Conservation (phyloP, 257 asterid species). For the Penstemon eatonii region DNA sequence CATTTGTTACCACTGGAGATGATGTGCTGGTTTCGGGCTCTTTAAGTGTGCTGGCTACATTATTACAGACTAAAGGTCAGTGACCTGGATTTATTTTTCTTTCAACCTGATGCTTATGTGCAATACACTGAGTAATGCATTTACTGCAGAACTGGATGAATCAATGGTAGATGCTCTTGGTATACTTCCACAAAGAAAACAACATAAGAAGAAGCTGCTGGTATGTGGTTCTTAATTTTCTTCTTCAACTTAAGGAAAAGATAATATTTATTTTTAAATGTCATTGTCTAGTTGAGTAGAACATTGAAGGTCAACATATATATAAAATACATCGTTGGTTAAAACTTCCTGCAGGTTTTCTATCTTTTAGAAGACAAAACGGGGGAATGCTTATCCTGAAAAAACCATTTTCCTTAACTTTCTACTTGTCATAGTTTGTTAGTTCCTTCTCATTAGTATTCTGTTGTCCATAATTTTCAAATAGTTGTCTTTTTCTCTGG, state of each 20-base stretch:
- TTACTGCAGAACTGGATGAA: slow-evolving; percentile 83
- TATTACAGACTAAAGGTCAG: slow-evolving; percentile 92
- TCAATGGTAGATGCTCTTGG: slow-evolving; percentile 97
- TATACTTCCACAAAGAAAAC: slow-evolving; percentile 94
- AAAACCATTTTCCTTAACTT: neutral
- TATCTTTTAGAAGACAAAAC: slow-evolving; percentile 2
- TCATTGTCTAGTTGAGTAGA: neutral
- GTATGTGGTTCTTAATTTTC: slow-evolving; percentile 47
- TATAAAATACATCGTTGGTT: slow-evolving; percentile 15
- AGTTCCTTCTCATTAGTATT: no score
- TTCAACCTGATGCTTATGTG: slow-evolving; percentile 28
- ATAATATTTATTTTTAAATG: neutral
- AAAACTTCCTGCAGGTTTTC: slow-evolving; percentile 7
- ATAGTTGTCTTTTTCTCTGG: no score
- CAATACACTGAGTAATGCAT: slow-evolving; percentile 28
- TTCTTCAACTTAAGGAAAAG: slow-evolving; percentile 11
- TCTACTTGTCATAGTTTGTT: neutral
- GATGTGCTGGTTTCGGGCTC: slow-evolving; percentile 91
- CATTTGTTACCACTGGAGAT: slow-evolving; percentile 74
- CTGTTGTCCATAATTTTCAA: no score
- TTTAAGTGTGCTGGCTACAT: slow-evolving; percentile 77
- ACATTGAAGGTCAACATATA: slow-evolving; percentile 5
- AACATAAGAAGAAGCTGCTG: slow-evolving; percentile 86
- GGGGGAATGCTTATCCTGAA: slow-evolving; percentile 18
- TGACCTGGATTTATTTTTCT: slow-evolving; percentile 29